Percentiles rank a stretch among this genome's conserved stretches.
Evolutionary conservation across 2,329 filamentous ascomycete species (phyloP).

Genomic region (Aureobasidium sp.): DNA sequence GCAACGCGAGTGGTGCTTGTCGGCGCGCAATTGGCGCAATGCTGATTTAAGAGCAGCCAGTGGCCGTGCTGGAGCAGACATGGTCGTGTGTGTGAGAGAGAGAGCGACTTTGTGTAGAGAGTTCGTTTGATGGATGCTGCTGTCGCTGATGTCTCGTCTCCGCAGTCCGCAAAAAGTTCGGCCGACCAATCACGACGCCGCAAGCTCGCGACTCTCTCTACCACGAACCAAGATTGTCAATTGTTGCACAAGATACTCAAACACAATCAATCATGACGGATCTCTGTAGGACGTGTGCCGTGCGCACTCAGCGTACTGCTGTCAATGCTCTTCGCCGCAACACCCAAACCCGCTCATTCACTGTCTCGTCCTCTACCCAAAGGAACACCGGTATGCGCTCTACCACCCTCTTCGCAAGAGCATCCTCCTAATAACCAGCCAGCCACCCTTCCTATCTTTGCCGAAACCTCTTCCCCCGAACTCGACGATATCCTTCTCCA

Average conservation of each 20-base stretch:
- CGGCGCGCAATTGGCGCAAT: slow-evolving; percentile 60
- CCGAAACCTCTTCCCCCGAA: slow-evolving; percentile 43
- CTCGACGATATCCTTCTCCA: slow-evolving; percentile 44
- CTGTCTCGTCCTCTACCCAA: slow-evolving; percentile 13
- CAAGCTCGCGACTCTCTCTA: not conserved
- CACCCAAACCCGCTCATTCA: slow-evolving; percentile 17
- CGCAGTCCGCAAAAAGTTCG: slow-evolving; percentile 21
- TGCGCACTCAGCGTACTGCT: slow-evolving; percentile 33
- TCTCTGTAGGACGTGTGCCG: slow-evolving; percentile 35
- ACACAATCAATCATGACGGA: slow-evolving; percentile 28
- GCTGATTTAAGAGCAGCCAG: slow-evolving; percentile 75
- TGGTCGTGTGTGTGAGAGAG: slow-evolving; percentile 37
- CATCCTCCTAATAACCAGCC: not conserved
- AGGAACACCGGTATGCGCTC: slow-evolving; percentile 11
- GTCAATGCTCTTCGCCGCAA: slow-evolving; percentile 23
- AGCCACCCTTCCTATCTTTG: slow-evolving; percentile 47
- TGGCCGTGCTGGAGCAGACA: slow-evolving; percentile 70
- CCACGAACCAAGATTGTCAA: not conserved
- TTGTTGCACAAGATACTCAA: not conserved
- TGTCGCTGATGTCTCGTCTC: slow-evolving; percentile 18
- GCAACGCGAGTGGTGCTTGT: slow-evolving; percentile 27
- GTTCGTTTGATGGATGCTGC: slow-evolving; percentile 9
- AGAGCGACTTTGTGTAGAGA: not conserved
- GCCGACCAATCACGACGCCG: slow-evolving; percentile 20
- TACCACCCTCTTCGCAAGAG: not conserved